A percentile compares a stretch with the other conserved stretches of the same genome.
Conservation (phyloP, 1,139 yeast species). For the Pichia sp. region DNA sequence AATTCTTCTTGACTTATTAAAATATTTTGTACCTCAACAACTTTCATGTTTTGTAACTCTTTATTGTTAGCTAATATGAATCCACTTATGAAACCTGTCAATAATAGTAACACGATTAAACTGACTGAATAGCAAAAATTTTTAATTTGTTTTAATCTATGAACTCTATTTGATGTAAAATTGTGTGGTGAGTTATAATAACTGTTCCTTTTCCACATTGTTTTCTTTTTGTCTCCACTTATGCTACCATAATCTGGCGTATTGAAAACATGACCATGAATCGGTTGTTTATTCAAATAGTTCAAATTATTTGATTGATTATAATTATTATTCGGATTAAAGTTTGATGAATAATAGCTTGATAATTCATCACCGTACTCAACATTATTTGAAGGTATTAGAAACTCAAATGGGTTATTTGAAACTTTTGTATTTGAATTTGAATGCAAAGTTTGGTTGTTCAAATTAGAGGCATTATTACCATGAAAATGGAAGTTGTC, state of each 20-base stretch:
- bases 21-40: conserved; percentile 58
- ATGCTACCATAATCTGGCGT: conserved; percentile 17
- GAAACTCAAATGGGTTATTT: conserved; percentile 1
- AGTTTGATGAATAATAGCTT: conserved; percentile 6
- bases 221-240: conserved; percentile 24
- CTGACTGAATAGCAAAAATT: conserved; percentile 52
- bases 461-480: not conserved
- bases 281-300: conserved; percentile 5
- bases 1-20: conserved; percentile 81
- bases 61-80: conserved; percentile 82
- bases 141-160: conserved; percentile 36
- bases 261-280: conserved; percentile 4
- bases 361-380: conserved; percentile 14
- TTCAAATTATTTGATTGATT: not conserved
- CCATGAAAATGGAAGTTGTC: conserved; percentile 4
- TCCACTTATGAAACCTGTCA: conserved; percentile 74
- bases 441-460: not conserved
- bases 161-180: conserved; percentile 32
- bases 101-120: conserved; percentile 47
- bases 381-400: conserved; percentile 5
- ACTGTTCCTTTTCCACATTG: conserved; percentile 21
- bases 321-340: conserved; percentile 1
- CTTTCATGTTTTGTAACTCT: conserved; percentile 63
- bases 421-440: not conserved
- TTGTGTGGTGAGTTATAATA: conserved; percentile 57